Conservation (phyloP, 441 rosid species). For the Adansonia grandidieri region DNA sequence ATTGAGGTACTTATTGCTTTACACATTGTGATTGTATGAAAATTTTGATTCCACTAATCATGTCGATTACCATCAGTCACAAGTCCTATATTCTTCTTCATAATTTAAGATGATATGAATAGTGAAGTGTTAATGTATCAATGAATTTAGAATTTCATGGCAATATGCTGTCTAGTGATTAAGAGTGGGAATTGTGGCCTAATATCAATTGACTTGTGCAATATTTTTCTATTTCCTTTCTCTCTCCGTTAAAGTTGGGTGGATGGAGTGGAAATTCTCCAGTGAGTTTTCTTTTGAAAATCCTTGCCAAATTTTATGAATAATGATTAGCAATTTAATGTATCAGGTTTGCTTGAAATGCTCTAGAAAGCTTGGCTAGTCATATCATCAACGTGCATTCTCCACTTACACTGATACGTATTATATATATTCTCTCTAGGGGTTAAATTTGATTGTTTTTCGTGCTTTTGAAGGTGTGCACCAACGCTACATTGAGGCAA, state of each 20-base stretch:
- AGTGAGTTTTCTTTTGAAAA: neutral
- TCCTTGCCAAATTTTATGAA: neutral
- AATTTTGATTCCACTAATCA: neutral
- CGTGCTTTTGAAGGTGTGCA: conserved; percentile 49
- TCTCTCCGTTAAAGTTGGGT: neutral
- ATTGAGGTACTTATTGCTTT: conserved; percentile 57
- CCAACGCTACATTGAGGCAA: conserved; percentile 51
- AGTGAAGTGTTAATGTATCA: neutral
- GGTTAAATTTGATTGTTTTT: conserved; percentile 27
- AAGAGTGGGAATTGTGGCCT: neutral
- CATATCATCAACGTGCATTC: neutral
- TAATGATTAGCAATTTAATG: neutral
- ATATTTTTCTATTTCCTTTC: neutral
- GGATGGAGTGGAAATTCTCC: neutral
- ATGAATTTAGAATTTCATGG: neutral
- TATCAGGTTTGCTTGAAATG: neutral
- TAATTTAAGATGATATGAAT: neutral
- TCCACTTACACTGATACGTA: neutral
- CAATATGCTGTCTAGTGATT: neutral
- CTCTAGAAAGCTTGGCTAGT: conserved; percentile 2
- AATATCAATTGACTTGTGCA: neutral
- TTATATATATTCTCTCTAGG: no score
- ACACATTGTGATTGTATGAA: neutral
- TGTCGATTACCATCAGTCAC: no score
- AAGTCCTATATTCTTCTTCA: neutral